Evolutionary conservation across 345 rosid species (phyloP).

Genomic region (Streptanthus diversifolius): DNA sequence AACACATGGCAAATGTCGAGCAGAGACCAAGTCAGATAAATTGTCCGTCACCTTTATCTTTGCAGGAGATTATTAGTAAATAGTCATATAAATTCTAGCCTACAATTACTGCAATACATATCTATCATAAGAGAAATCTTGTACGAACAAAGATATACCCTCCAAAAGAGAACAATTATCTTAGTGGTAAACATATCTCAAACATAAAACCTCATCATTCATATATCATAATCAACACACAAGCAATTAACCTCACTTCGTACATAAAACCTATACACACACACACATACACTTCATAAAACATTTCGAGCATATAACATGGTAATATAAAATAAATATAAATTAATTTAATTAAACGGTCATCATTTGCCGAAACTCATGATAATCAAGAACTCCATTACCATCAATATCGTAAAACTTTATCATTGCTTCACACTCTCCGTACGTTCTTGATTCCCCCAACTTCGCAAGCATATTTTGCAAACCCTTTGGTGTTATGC

Average conservation of each 20-base stretch:
- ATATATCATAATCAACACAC: not conserved
- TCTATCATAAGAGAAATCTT: not conserved
- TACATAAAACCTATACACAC: conserved; percentile 3
- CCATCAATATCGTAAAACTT: conserved; percentile 71
- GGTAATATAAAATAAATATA: not conserved
- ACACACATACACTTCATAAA: not conserved
- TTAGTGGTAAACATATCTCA: not conserved
- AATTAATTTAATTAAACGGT: conserved; percentile 3
- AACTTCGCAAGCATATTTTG: conserved; percentile 67
- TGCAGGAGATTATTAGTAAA: not conserved
- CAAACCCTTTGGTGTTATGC: conserved; percentile 72
- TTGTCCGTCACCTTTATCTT: not conserved
- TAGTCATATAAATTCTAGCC: no score
- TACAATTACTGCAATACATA: not conserved
- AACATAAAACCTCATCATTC: conserved; percentile 1
- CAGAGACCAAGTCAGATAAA: conserved; percentile 7
- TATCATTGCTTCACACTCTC: conserved; percentile 82
- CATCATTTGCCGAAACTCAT: conserved; percentile 89
- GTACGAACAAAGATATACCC: not conserved
- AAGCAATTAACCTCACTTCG: not conserved
- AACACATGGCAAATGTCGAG: conserved; percentile 12
- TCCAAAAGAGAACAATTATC: not conserved
- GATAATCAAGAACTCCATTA: conserved; percentile 79
- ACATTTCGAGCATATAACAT: not conserved
- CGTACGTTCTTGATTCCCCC: conserved; percentile 60